These are phyloP conservation scores for Babjeviella inositovora DNA, from an alignment of 805 yeast species.

Conservation along the genomic window DNA sequence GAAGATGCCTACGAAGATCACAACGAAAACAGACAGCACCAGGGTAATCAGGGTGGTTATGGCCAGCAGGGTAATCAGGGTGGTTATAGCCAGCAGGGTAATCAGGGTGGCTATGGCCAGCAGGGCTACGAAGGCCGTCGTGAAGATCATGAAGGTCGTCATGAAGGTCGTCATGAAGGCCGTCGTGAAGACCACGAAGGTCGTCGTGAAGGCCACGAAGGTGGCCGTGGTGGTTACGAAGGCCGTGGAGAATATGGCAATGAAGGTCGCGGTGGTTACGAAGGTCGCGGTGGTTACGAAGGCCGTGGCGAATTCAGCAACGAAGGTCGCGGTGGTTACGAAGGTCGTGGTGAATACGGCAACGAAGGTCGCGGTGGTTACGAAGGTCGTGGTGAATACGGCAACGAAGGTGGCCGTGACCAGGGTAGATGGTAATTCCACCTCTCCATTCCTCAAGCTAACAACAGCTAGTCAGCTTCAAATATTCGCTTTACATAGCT, in stretches of 20 bases:
- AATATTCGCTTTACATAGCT: too few species aligned
- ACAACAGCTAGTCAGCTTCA: too few species aligned
- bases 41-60: slow-evolving; percentile 8
- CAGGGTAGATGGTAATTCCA: slow-evolving; percentile 5
- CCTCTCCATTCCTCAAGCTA: too few species aligned
- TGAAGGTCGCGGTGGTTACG: slow-evolving; percentile 5
- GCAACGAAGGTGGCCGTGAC: slow-evolving; percentile 8
- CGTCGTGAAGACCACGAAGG: slow-evolving; percentile 2
- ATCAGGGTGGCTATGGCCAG: slow-evolving; percentile 4
- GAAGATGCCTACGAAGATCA: slow-evolving; percentile 19
- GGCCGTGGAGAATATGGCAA: slow-evolving; percentile 1
- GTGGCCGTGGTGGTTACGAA: slow-evolving; percentile 2
- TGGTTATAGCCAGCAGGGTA: slow-evolving; percentile 5
- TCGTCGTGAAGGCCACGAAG: slow-evolving; percentile 5
- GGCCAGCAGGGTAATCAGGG: slow-evolving; percentile 4
- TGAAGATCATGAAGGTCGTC: slow-evolving; percentile 6
- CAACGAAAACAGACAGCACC: slow-evolving; percentile 5
- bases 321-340: too few species aligned
- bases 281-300: slow-evolving; percentile 5
- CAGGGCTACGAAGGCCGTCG: slow-evolving; percentile 1
- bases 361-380: slow-evolving; percentile 4
- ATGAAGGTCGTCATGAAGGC: slow-evolving; percentile 4
- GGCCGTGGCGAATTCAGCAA: slow-evolving; percentile 4
- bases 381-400: slow-evolving; percentile 6
- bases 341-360: slow-evolving; percentile 4